Conservation (phyloP, 2,329 filamentous ascomycete genomes). For the Aureobasidium uvarum region DNA sequence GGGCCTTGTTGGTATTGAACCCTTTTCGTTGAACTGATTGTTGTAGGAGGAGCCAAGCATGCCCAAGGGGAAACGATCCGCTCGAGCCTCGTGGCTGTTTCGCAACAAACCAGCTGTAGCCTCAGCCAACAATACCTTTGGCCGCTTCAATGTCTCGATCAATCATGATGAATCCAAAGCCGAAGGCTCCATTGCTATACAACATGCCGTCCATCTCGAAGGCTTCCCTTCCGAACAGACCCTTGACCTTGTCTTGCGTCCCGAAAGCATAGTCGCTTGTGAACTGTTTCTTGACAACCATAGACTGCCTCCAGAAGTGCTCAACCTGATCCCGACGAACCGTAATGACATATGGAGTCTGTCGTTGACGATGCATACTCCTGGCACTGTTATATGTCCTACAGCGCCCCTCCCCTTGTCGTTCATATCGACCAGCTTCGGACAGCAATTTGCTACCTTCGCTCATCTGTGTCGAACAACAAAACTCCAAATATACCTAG, state of each 20-base stretch:
- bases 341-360: not conserved
- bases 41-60: not conserved
- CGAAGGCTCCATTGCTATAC: conserved; percentile 13
- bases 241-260: conserved; percentile 16
- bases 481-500: not conserved
- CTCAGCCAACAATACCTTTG: not conserved
- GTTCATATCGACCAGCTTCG: conserved; percentile 4
- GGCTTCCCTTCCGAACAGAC: conserved; percentile 6
- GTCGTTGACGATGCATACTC: conserved; percentile 7
- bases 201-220: conserved; percentile 18
- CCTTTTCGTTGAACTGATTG: not conserved
- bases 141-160: conserved; percentile 18
- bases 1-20: conserved; percentile 6
- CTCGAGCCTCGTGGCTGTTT: conserved; percentile 18
- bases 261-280: conserved; percentile 19
- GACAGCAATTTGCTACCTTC: conserved; percentile 17
- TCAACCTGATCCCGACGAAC: conserved; percentile 1
- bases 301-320: conserved; percentile 14
- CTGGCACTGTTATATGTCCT: conserved; percentile 16
- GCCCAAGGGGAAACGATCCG: conserved; percentile 18
- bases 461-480: conserved; percentile 21
- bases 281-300: not conserved
- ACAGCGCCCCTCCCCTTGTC: conserved; percentile 16
- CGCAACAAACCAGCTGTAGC: conserved; percentile 23
- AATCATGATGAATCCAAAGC: conserved; percentile 5